Evolutionary conservation across 2,329 filamentous ascomycete species (phyloP), one percentile per base, ranked within the genome.

Genomic region (Arthrobotrys musiformis): DNA sequence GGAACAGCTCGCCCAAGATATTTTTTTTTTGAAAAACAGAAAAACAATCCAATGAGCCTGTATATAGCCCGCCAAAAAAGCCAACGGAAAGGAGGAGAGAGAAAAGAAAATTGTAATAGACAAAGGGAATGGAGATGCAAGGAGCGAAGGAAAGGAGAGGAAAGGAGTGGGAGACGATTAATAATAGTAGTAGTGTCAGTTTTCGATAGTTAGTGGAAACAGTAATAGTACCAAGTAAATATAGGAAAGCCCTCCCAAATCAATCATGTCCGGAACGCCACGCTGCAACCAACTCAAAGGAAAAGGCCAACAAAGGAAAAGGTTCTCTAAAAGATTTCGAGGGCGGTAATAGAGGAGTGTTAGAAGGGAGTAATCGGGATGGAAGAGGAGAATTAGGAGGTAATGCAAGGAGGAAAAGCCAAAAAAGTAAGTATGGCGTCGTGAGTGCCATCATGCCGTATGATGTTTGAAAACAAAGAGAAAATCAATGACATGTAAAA

Each of bases 401-500:
- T 15, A 28, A 8, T n/a, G n/a, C 4, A 35, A 54, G 33, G 26
- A 30, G 7, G 3, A 15, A 15, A 22, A 24, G 28, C 11, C 5
- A 42, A 48, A 46, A 9, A 17, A 63, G 24, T 5, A 48, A 26
- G 22, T 1, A 15, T 48, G 9, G 37, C 44, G 37, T 48, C n/a
- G 11, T 48, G 28, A 19, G 9, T 22, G 44, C 28, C 17, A 40
- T 1, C 17, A 46, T 30, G 44, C 44, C 26, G 15, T 1, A 35
- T 56, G 28, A 37, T 35, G 48, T 26, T 9, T 6, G 22, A 48
- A 48, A 48, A 22, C 22, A 56, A 35, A 63, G 30, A 33, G 64
- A 26, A 69, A 61, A 60, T 69, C 64, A 17, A 50, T 17, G 17
- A 61, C 64, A 69, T 69, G 33, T 13, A n/a, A 37, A 42, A n/a